These are phyloP conservation scores for Parmelia sp. DNA, from an alignment of 495 filamentous ascomycete species.

Conservation along the genomic window DNA sequence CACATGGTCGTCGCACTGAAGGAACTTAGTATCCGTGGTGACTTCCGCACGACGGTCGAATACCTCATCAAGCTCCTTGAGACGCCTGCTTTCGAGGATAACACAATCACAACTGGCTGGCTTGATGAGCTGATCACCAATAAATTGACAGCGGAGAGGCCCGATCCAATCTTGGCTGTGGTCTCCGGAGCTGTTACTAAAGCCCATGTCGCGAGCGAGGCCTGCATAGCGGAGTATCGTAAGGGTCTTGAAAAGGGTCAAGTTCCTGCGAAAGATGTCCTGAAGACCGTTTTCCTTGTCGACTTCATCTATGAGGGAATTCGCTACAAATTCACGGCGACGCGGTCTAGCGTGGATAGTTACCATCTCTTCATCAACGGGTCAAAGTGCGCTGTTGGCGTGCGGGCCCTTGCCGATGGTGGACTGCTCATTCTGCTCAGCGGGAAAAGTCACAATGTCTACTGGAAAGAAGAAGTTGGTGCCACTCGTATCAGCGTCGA, in stretches of 20 bases:
- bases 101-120: constrained; percentile 99
- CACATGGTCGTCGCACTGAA: constrained; percentile 99
- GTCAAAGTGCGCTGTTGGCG: constrained; percentile 89
- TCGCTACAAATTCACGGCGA: constrained; percentile 98
- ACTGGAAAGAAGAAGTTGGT: constrained; percentile 98
- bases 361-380: constrained; percentile 99
- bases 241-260: constrained; percentile 93
- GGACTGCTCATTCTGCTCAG: constrained; percentile 85
- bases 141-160: constrained; percentile 92
- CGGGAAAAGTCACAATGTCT: constrained; percentile 93
- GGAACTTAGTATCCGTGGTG: constrained; percentile 97
- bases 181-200: constrained; percentile 93
- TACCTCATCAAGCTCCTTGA: constrained; percentile 99
- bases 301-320: constrained; percentile 98
- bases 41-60: constrained; percentile 97
- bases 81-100: constrained; percentile 96
- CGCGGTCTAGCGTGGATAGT: constrained; percentile 84
- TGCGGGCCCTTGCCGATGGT: constrained; percentile 88
- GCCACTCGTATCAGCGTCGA: constrained; percentile 95
- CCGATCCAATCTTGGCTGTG: constrained; percentile 83
- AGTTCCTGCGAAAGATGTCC: constrained; percentile 88
- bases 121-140: constrained; percentile 97
- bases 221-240: constrained; percentile 77
- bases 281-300: constrained; percentile 96
- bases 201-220: constrained; percentile 87